Base-by-base conservation (phyloP, 768 basidiomycete species). In the Mycena galericulata region DNA sequence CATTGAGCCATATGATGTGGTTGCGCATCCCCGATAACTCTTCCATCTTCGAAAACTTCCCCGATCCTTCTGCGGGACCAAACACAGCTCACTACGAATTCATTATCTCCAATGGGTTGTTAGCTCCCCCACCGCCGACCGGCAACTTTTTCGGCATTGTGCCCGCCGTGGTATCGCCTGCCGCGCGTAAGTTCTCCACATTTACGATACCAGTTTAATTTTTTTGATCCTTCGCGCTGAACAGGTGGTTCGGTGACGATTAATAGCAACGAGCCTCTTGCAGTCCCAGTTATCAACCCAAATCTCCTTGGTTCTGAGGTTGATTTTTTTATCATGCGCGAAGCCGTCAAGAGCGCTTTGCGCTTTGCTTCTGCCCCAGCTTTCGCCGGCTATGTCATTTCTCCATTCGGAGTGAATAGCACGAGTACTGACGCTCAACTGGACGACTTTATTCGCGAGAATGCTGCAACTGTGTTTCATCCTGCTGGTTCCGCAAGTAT, bases 271-370 rank as follows among this genome's bases (percentile, higher is more conserved):
- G 55, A 57, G 20, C 26, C 24, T 15, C 41, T 57, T n/a, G 55
- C 29, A 26, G 14, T 22, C 5, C 55, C 40, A 9, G 4, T 76
- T 12, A 73, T 88, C 74, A 80, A 87, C 70, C 84, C 84, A 1
- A 65, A 46, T 18, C 43, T 62, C n/a, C 79, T 84, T 41, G 67
- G 40, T 22, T 61, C 69, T 1, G 70, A 65, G 27, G 62, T 73
- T 51, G 78, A 79, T 62, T 32, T 74, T 26, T 54, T 69, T 22
- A 63, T 72, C 7, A 64, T 79, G 38, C 67, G 73, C 12, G 73
- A 76, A 57, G 67, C 73, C 17, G 36, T 78, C 49, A 67, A 69
- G 30, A 70, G 62, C 12, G 72, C 70, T 4, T 36, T 43, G 4
- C 62, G 65, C 15, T 78, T 81, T 40, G 20, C 77, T 15, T 7